A percentile compares a stretch with the other conserved stretches of the same genome.
Evolutionary conservation across 495 filamentous ascomycete species (phyloP).

Genomic region (Xeromyces bisporus): DNA sequence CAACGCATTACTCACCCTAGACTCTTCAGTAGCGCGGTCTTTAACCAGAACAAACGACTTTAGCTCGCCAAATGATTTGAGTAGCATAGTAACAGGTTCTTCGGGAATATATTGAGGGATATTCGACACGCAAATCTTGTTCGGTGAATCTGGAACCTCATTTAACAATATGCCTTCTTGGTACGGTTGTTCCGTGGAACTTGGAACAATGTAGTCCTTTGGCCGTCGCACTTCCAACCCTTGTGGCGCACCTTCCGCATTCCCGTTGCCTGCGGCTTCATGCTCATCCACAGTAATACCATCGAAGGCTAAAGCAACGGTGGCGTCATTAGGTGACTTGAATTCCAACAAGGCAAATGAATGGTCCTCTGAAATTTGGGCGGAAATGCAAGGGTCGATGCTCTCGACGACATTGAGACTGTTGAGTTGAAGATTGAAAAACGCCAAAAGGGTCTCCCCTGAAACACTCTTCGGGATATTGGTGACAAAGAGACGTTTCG

Average conservation of each 20-base stretch:
- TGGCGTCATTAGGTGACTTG: constrained; percentile 71
- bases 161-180: constrained; percentile 64
- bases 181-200: constrained; percentile 56
- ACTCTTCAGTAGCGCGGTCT: constrained; percentile 71
- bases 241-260: constrained; percentile 32
- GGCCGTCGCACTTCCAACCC: constrained; percentile 77
- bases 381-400: constrained; percentile 72
- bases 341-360: constrained; percentile 83
- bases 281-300: constrained; percentile 74
- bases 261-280: constrained; percentile 35
- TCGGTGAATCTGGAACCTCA: constrained; percentile 74
- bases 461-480: constrained; percentile 56
- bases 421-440: constrained; percentile 94
- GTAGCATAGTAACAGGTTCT: constrained; percentile 76
- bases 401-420: constrained; percentile 77
- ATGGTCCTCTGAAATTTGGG: constrained; percentile 61
- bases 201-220: constrained; percentile 94
- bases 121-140: constrained; percentile 88
- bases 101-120: constrained; percentile 77
- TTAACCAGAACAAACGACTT: constrained; percentile 89
- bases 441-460: constrained; percentile 56
- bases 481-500: constrained; percentile 75
- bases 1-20: constrained; percentile 46
- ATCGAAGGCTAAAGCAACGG: constrained; percentile 77
- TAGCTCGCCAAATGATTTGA: constrained; percentile 78